These are phyloP conservation scores for Noccaea caerulescens DNA, from an alignment of 345 rosid species.

Conservation along the genomic window DNA sequence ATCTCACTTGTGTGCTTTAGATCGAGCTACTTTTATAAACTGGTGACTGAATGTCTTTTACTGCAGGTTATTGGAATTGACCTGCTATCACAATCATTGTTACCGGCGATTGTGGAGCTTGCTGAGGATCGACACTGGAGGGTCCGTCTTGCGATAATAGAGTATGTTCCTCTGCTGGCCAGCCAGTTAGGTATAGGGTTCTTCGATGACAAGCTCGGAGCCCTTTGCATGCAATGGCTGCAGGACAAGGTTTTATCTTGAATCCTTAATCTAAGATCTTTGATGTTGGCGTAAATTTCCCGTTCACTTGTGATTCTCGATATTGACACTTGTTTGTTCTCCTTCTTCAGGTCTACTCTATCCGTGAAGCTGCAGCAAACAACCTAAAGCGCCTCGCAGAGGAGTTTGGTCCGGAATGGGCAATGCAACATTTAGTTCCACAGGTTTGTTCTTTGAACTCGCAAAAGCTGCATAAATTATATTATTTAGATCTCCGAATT, in stretches of 20 bases:
- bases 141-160: slow-evolving; percentile 96
- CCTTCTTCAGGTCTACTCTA: slow-evolving; percentile 66
- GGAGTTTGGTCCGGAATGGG: slow-evolving; percentile 91
- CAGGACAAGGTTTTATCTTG: slow-evolving; percentile 75
- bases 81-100: slow-evolving; percentile 85
- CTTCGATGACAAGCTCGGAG: slow-evolving; percentile 88
- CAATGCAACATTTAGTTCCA: slow-evolving; percentile 83
- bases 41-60: background rate
- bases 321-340: slow-evolving; percentile 18
- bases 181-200: slow-evolving; percentile 95
- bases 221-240: slow-evolving; percentile 98
- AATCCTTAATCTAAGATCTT: background rate
- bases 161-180: slow-evolving; percentile 92
- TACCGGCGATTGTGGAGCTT: slow-evolving; percentile 98
- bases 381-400: slow-evolving; percentile 87
- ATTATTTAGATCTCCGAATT: background rate
- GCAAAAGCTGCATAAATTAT: background rate
- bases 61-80: slow-evolving; percentile 95
- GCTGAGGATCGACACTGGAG: slow-evolving; percentile 99
- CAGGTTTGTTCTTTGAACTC: slow-evolving; percentile 55
- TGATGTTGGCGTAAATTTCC: background rate
- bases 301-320: slow-evolving; percentile 3
- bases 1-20: background rate
- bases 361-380: slow-evolving; percentile 87
- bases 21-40: background rate